Percentiles rank a stretch among this genome's conserved stretches.
Evolutionary conservation across 2,329 filamentous ascomycete genomes (phyloP).

Genomic region (Penicillium sp.): DNA sequence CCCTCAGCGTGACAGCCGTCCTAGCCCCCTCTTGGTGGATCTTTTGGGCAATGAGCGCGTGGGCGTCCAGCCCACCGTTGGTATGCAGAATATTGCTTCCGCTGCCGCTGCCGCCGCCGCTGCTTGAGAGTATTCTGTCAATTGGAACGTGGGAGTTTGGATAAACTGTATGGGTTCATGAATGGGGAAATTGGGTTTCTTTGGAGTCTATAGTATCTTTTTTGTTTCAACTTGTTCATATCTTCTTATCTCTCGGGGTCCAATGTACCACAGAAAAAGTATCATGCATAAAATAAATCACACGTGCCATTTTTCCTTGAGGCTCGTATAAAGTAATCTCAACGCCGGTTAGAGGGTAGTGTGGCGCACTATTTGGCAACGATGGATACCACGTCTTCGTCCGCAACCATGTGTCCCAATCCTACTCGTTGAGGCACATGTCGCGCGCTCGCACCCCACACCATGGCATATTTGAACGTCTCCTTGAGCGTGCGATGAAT

Average conservation of each 20-base stretch:
- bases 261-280: background rate
- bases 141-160: conserved; percentile 9
- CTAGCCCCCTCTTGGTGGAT: conserved; percentile 81
- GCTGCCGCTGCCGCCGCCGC: conserved; percentile 29
- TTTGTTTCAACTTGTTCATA: background rate
- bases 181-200: conserved; percentile 5
- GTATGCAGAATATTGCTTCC: conserved; percentile 39
- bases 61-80: conserved; percentile 69
- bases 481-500: conserved; percentile 94
- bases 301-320: background rate
- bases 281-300: conserved; percentile 3
- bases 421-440: conserved; percentile 94
- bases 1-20: conserved; percentile 74
- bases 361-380: conserved; percentile 42
- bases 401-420: conserved; percentile 67
- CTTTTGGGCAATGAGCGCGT: conserved; percentile 91
- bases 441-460: conserved; percentile 93
- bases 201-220: conserved; percentile 4
- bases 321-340: no score
- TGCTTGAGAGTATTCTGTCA: conserved; percentile 14
- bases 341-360: no score
- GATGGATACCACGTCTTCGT: conserved; percentile 64
- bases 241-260: background rate
- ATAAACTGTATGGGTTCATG: conserved; percentile 12
- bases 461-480: conserved; percentile 96